phyloP scores from a whole-genome alignment of 1,284 basidiomycete species.

The Phaffia rhodozyma region DNA sequence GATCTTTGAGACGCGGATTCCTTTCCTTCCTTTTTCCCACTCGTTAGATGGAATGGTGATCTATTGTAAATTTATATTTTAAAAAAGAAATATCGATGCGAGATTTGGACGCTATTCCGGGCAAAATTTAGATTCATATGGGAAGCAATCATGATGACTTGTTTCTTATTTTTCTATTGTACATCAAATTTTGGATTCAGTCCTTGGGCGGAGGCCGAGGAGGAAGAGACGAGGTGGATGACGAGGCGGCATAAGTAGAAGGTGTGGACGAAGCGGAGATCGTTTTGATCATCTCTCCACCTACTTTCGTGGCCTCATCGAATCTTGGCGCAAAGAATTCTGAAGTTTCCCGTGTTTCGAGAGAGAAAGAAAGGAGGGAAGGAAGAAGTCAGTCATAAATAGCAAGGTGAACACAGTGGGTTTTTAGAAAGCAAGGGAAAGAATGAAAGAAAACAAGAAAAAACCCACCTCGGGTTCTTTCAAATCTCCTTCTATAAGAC shows the following conservation, averaged over 20 bases:
- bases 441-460: neutral
- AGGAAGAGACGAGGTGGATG: neutral
- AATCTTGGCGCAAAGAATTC: constrained; percentile 79
- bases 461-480: constrained; percentile 50
- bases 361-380: neutral
- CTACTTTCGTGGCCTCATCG: constrained; percentile 68
- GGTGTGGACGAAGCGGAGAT: constrained; percentile 39
- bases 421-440: too few species aligned
- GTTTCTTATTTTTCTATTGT: too few species aligned
- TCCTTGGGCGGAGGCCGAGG: too few species aligned
- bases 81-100: neutral
- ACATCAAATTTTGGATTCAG: too few species aligned
- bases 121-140: too few species aligned
- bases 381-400: neutral
- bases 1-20: constrained; percentile 6
- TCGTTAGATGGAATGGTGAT: neutral
- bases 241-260: neutral
- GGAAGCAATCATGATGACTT: too few species aligned
- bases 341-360: neutral
- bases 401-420: too few species aligned
- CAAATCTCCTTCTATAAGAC: constrained; percentile 70
- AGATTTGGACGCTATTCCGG: too few species aligned
- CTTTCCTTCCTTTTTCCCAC: neutral
- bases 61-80: neutral
- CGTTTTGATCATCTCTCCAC: constrained; percentile 82